Evolutionary conservation across 1,284 basidiomycete genomes (phyloP), one percentile per base, ranked within the genome.

Genomic region (Ustilago xerochloae): DNA sequence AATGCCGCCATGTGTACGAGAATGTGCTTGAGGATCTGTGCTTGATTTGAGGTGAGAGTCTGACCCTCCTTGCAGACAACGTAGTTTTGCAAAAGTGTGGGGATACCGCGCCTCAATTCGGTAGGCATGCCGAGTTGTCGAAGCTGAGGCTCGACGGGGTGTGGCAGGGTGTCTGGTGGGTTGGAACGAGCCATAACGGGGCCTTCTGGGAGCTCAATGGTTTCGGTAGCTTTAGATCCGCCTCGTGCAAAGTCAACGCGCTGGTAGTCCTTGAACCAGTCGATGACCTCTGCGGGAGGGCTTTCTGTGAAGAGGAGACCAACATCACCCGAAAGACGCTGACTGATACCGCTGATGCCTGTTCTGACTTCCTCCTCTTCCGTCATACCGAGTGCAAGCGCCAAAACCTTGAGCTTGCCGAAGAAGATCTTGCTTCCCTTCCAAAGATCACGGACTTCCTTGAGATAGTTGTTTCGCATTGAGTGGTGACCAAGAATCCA

Each of bases 61-160:
- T 93, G 91, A 45, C 93, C 95, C 84, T 92, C 87, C 81, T 90
- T 90, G 86, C 96, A 98, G 48, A 99, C 87, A 50, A 89, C 88
- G 84, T 96, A 94, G 58, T 87, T 88, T 28, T 74, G 73, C 49
- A 90, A 89, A 57, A 99, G 87, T 4, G 91, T 92, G 3, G 97
- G 96, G 2, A 97, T 92, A 61, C 96, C 97, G 74, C 89, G 89
- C 71, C 91, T 89, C 87, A 99, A 89, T 57, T 88, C 89, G 18
- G 96, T 98, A 46, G 90, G 88, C 55, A 99, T 87, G 12, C 97
- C 97, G 29, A 98, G 89, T 84, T 92, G 91, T 60, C 96, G 90
- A 56, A 99, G 88, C 83, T 98, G 95, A 20, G 96, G 94, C 80
- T 99, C 96, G 86, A 98, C 93, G 77, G 93, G 94, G 85, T 97